Evolutionary conservation across 768 basidiomycete species (phyloP).

Genomic region (Russula emetica): DNA sequence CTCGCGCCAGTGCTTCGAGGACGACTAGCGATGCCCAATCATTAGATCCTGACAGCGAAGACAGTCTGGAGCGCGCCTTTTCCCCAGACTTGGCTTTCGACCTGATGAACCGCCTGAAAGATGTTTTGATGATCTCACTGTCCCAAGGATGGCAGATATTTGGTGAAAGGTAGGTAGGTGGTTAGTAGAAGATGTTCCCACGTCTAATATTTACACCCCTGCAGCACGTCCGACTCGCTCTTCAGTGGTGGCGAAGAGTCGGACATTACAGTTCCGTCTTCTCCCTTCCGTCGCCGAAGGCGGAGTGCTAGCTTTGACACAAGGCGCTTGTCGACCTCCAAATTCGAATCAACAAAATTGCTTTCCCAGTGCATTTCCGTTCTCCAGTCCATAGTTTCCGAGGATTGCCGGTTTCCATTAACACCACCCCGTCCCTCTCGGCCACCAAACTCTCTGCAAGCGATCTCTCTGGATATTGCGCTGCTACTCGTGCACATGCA

Average conservation of each 20-base stretch:
- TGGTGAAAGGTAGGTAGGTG: conserved; percentile 13
- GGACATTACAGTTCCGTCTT: conserved; percentile 26
- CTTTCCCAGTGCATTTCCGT: conserved; percentile 56
- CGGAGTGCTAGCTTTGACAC: conserved; percentile 39
- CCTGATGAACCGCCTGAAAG: conserved; percentile 56
- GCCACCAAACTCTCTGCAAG: conserved; percentile 76
- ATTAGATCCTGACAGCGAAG: conserved; percentile 41
- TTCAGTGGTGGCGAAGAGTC: conserved; percentile 8
- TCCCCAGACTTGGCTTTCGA: conserved; percentile 64
- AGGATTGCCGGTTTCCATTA: conserved; percentile 69
- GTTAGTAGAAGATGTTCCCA: neutral
- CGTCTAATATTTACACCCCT: neutral
- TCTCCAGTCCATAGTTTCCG: conserved; percentile 58
- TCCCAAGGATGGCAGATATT: conserved; percentile 23
- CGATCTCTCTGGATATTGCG: conserved; percentile 65
- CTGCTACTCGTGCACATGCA: conserved; percentile 58
- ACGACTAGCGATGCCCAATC: neutral
- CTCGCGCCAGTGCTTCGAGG: conserved; percentile 15
- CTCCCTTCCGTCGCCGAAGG: conserved; percentile 45
- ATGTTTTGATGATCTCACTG: conserved; percentile 42
- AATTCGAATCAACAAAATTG: conserved; percentile 45
- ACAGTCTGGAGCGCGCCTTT: conserved; percentile 44
- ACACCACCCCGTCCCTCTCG: conserved; percentile 54
- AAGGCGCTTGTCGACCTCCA: conserved; percentile 48
- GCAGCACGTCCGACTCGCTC: conserved; percentile 4